These are phyloP conservation scores for Penicillium parvum DNA, from an alignment of 495 filamentous ascomycete genomes.

Conservation along the genomic window DNA sequence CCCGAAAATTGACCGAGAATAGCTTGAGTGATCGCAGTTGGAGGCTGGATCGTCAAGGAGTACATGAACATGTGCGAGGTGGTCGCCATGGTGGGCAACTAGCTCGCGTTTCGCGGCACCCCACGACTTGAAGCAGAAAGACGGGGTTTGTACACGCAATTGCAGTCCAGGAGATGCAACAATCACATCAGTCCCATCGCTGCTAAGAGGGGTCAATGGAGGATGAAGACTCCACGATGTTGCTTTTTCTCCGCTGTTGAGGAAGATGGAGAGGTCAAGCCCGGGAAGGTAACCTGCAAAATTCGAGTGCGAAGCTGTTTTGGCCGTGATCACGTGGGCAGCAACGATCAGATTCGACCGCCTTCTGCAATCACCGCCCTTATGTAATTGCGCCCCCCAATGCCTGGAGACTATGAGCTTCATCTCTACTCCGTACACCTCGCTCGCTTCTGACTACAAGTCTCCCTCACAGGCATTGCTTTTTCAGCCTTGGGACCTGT, in stretches of 20 bases:
- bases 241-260: neutral
- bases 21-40: constrained; percentile 82
- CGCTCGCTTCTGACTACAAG: too few relatives aligned
- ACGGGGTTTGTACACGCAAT: constrained; percentile 22
- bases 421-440: neutral
- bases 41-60: constrained; percentile 87
- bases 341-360: constrained; percentile 39
- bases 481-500: neutral
- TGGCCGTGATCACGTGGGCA: constrained; percentile 14
- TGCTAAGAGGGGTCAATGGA: constrained; percentile 21
- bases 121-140: constrained; percentile 13
- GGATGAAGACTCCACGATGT: constrained; percentile 11
- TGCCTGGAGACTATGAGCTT: neutral
- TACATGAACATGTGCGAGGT: constrained; percentile 98
- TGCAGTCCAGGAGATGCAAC: constrained; percentile 29
- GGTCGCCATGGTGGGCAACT: constrained; percentile 75
- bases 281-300: too few relatives aligned
- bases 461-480: constrained; percentile 1
- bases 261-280: constrained; percentile 15
- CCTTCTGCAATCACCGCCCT: constrained; percentile 26
- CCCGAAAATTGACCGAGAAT: constrained; percentile 92
- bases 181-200: constrained; percentile 41
- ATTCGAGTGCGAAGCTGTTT: constrained; percentile 32
- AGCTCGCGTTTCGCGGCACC: constrained; percentile 16
- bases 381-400: constrained; percentile 14